phyloP scores from a whole-genome alignment of 164 flowering plant genomes.

The Buxus sempervirens region DNA sequence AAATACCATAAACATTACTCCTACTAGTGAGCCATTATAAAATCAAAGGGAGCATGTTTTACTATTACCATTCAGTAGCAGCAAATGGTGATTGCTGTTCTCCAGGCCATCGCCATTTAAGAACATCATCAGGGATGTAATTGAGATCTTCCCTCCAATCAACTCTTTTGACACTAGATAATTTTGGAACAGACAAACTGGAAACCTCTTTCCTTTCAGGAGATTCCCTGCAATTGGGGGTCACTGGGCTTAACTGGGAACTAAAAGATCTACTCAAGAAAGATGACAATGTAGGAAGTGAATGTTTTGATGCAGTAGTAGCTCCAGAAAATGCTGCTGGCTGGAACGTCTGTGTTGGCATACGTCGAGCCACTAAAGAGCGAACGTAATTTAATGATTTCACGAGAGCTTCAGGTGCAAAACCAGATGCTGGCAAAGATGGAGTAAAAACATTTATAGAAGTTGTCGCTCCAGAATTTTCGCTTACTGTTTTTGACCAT shows the following conservation, averaged over 20 bases:
- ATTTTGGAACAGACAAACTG: slow-evolving; percentile 39
- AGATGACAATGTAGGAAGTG: slow-evolving; percentile 84
- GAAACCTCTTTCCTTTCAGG: slow-evolving; percentile 61
- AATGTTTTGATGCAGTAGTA: slow-evolving; percentile 60
- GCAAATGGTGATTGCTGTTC: slow-evolving; percentile 42
- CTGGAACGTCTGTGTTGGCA: slow-evolving; percentile 77
- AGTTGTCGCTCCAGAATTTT: slow-evolving; percentile 43
- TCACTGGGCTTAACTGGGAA: slow-evolving; percentile 63
- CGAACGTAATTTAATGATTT: slow-evolving; percentile 90
- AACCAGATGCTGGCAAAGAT: slow-evolving; percentile 61
- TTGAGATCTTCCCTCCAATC: slow-evolving; percentile 50
- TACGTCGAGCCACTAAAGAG: slow-evolving; percentile 71
- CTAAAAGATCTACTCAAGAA: slow-evolving; percentile 80
- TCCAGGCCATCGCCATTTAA: slow-evolving; percentile 83
- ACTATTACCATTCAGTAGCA: slow-evolving; percentile 53
- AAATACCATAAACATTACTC: neutral
- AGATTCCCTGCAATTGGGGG: slow-evolving; percentile 43
- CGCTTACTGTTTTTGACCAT: slow-evolving; percentile 54
- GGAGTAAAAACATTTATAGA: slow-evolving; percentile 40
- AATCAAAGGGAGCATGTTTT: neutral
- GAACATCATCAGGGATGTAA: slow-evolving; percentile 63
- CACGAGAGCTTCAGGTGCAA: slow-evolving; percentile 72
- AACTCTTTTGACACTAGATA: slow-evolving; percentile 42
- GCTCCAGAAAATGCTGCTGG: slow-evolving; percentile 82
- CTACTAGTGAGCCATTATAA: neutral